A percentile compares a stretch with the other conserved stretches of the same genome.
These are phyloP conservation scores for Botrytis paeoniae DNA, from an alignment of 2,329 filamentous ascomycete genomes.

Conservation along the genomic window DNA sequence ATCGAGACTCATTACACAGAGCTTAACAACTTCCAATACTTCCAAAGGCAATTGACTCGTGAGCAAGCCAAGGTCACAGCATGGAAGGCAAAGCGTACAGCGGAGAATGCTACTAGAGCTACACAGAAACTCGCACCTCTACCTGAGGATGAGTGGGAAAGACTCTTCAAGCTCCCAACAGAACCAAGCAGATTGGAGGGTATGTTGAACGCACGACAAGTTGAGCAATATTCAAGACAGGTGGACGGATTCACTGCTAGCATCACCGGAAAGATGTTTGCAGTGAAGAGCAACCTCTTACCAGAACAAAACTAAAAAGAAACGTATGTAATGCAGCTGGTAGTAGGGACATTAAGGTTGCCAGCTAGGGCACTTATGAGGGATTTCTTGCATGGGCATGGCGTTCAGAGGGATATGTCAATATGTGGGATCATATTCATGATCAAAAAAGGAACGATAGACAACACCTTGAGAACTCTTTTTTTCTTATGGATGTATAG, in stretches of 20 bases:
- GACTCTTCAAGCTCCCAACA: slow-evolving; percentile 94
- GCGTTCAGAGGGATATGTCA: slow-evolving; percentile 30
- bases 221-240: slow-evolving; percentile 96
- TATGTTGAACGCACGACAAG: slow-evolving; percentile 72
- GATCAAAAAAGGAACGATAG: slow-evolving; percentile 21
- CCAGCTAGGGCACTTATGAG: slow-evolving; percentile 17
- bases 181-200: slow-evolving; percentile 71
- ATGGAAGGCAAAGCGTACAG: slow-evolving; percentile 96
- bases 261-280: slow-evolving; percentile 97
- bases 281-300: slow-evolving; percentile 70
- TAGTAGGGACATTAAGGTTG: not conserved
- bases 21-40: slow-evolving; percentile 98
- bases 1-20: slow-evolving; percentile 98
- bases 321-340: slow-evolving; percentile 17
- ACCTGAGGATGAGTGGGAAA: slow-evolving; percentile 97
- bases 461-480: slow-evolving; percentile 11
- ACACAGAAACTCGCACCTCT: slow-evolving; percentile 85
- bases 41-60: slow-evolving; percentile 87
- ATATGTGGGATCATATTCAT: slow-evolving; percentile 22
- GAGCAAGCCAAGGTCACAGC: slow-evolving; percentile 96
- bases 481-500: not conserved
- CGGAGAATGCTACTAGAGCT: slow-evolving; percentile 82
- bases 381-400: slow-evolving; percentile 30
- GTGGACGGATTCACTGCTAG: slow-evolving; percentile 93
- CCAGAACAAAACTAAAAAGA: slow-evolving; percentile 41